A percentile compares a stretch with the other conserved stretches of the same genome.
phyloP scores from a whole-genome alignment of 805 yeast species.

The Metschnikowia borealis region DNA sequence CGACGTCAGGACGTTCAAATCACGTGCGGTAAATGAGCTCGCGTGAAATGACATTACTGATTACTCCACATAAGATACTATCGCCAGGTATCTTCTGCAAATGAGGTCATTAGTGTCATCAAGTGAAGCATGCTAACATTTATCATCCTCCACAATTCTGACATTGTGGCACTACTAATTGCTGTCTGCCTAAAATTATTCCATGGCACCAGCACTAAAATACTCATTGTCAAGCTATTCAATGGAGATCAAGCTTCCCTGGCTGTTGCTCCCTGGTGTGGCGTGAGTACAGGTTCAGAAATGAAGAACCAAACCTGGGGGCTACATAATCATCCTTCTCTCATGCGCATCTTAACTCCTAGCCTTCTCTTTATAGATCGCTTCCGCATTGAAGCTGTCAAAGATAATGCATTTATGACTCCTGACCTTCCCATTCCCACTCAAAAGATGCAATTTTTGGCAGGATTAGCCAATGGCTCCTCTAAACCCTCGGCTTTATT shows the following conservation, averaged over 20 bases:
- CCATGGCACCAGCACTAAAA: conserved; percentile 10
- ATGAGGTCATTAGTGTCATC: neutral
- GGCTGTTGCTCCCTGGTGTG: conserved; percentile 27
- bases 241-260: conserved; percentile 4
- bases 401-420: neutral
- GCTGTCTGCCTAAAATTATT: conserved; percentile 16
- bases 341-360: conserved; percentile 7
- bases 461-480: neutral
- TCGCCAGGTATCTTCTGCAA: neutral
- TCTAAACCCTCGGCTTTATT: conserved; percentile 6
- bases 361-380: conserved; percentile 7
- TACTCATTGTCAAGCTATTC: conserved; percentile 16
- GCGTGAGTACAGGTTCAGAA: conserved; percentile 19
- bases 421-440: conserved; percentile 8
- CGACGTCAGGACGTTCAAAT: no score
- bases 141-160: conserved; percentile 18
- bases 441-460: conserved; percentile 2
- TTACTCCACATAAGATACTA: neutral
- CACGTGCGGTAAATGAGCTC: neutral
- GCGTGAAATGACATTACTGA: neutral
- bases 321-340: conserved; percentile 6
- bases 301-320: conserved; percentile 10
- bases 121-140: conserved; percentile 12
- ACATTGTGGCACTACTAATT: conserved; percentile 17
- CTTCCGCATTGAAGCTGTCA: conserved; percentile 4